Base-by-base conservation (phyloP, 192 early-diverging fungal genomes). In the Linderina pennispora region DNA sequence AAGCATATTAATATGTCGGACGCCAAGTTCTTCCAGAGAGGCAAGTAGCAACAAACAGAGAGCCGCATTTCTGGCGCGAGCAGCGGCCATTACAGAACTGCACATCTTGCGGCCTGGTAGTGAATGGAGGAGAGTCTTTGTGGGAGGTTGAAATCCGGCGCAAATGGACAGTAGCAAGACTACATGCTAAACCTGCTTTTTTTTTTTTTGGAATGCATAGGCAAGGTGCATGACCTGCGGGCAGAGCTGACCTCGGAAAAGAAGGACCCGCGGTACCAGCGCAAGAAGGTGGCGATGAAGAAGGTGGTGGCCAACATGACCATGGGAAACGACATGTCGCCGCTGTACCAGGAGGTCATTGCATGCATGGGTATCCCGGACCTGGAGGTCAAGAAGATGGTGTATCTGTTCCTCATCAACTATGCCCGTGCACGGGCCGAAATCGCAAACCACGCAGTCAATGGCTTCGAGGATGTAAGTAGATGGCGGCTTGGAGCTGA, bases 231-330 rank as follows among this genome's bases (percentile, higher is more conserved):
- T 44, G 91, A 94, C 64, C 82, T 94, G 52, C 81, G 85, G 37
- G 67, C 78, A 9, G 91, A 94, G 76, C 80, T 94, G 43, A 83
- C 80, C 36, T 85, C 89, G 21, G 89, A 91, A 43, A 91, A 90
- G 53, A 78, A 82, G 57, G 91, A 92, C 47, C 73, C 74, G 43
- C 88, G 89, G 57, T 70, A 86, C 50, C 79, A 77, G 23, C 86
- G 84, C 45, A 91, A 92, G 52, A 87, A 88, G 70, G 79, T 82
- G 16, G 86, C 87, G 37, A 80, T 87, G 67, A 93, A 89, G 65
- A 90, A 97, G 75, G 88, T 99, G 51, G 91, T 99, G 17, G 97
- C 97, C 24, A 99, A 99, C 62, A 99, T 99, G 94, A 97, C 97
- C 14, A 97, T 99, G 92, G 97, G 97, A 19, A 98, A 93, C 74